Evolutionary conservation across 192 early-diverging fungal genomes (phyloP).

Genomic region (Entophlyctis helioformis): DNA sequence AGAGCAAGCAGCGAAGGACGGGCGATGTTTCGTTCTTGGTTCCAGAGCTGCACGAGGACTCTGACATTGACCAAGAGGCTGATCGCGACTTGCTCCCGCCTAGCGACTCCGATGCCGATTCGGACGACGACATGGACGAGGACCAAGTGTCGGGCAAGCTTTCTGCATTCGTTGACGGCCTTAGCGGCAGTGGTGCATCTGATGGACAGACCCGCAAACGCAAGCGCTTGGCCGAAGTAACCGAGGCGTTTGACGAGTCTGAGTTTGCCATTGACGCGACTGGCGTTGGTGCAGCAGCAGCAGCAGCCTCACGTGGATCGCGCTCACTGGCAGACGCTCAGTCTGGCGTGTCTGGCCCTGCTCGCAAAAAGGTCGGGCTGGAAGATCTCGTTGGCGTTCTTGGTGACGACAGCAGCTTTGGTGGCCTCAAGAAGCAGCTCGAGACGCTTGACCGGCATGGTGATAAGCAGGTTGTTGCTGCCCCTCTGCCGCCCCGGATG

Average conservation of each 20-base stretch:
- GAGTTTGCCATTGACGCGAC: conserved; percentile 59
- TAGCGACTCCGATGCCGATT: conserved; percentile 1
- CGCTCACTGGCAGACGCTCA: too few relatives aligned
- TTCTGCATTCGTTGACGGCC: conserved; percentile 33
- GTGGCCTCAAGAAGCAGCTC: conserved; percentile 51
- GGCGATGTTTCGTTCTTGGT: too few relatives aligned
- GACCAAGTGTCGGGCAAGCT: conserved; percentile 12
- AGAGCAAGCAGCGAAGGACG: conserved; percentile 1
- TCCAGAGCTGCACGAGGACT: conserved; percentile 2
- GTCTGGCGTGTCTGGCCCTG: too few relatives aligned
- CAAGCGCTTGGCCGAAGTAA: conserved; percentile 40
- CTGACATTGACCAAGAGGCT: conserved; percentile 5
- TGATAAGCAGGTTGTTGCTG: conserved; percentile 37
- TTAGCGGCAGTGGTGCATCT: too few relatives aligned
- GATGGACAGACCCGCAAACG: conserved; percentile 36
- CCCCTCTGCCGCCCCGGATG: conserved; percentile 69
- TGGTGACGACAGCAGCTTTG: conserved; percentile 50
- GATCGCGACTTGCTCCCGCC: too few relatives aligned
- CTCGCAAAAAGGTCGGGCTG: conserved; percentile 51
- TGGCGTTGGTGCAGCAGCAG: too few relatives aligned
- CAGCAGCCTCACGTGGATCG: too few relatives aligned
- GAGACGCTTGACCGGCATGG: conserved; percentile 26
- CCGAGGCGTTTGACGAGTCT: conserved; percentile 59
- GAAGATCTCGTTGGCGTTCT: conserved; percentile 60
- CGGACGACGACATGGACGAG: conserved; percentile 10